These are phyloP conservation scores for Tubosaeta sp. DNA, from an alignment of 768 basidiomycete genomes.

Conservation along the genomic window DNA sequence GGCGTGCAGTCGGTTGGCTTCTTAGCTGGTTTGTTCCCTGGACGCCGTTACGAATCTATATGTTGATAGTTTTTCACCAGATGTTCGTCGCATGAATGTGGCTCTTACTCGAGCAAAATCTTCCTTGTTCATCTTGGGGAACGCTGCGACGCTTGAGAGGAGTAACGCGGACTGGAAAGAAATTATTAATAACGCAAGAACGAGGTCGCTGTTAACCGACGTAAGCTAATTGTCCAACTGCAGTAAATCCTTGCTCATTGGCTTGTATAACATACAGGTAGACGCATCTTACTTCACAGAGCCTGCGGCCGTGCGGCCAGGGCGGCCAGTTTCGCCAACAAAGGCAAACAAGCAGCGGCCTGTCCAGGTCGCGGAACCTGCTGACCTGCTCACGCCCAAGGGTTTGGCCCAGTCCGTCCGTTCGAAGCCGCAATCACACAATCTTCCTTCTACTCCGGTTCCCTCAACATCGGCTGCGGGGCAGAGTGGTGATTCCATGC, in stretches of 20 bases:
- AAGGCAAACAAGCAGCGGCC: constrained; percentile 22
- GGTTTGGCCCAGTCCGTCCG: constrained; percentile 30
- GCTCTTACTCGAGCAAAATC: constrained; percentile 95
- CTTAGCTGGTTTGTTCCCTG: constrained; percentile 55
- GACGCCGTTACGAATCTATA: background rate
- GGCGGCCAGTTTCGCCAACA: constrained; percentile 18
- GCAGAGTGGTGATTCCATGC: constrained; percentile 7
- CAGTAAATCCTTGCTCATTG: background rate
- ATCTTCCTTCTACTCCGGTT: background rate
- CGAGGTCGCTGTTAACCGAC: constrained; percentile 57
- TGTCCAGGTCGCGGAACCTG: constrained; percentile 22
- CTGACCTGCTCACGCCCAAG: constrained; percentile 37
- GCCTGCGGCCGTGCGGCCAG: constrained; percentile 13
- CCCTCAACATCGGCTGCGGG: background rate
- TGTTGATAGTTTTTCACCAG: constrained; percentile 30
- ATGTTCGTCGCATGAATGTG: constrained; percentile 95
- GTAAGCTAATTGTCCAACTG: constrained; percentile 35
- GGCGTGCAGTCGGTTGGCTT: constrained; percentile 84
- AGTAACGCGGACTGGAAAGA: constrained; percentile 76
- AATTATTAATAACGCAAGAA: constrained; percentile 73
- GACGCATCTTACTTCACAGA: constrained; percentile 39
- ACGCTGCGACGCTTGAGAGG: constrained; percentile 83
- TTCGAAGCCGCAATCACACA: constrained; percentile 20
- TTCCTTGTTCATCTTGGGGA: constrained; percentile 90
- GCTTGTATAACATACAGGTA: constrained; percentile 16